Conservation (phyloP, 176 grass and related monocot species). For the Oryza rufipogon region DNA sequence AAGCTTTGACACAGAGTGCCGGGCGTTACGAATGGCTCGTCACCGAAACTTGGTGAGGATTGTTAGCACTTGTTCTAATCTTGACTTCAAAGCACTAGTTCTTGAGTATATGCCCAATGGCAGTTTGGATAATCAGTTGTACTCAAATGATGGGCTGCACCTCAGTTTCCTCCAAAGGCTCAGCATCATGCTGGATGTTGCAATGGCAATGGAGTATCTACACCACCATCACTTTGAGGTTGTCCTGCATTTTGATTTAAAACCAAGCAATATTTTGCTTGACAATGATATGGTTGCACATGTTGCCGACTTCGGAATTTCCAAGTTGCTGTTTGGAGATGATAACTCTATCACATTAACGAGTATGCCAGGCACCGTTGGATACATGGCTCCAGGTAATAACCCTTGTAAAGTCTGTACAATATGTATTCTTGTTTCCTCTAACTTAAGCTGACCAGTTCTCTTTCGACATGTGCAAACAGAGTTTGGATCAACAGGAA, state of each 20-base stretch:
- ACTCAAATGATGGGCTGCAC: constrained; percentile 35
- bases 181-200: constrained; percentile 46
- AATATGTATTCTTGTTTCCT: background rate
- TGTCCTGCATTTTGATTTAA: constrained; percentile 60
- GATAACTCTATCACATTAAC: constrained; percentile 41
- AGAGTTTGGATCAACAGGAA: constrained; percentile 55
- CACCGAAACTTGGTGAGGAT: constrained; percentile 57
- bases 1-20: constrained; percentile 52
- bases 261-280: constrained; percentile 57
- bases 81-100: constrained; percentile 54
- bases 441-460: background rate
- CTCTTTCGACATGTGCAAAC: constrained; percentile 19
- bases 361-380: constrained; percentile 44
- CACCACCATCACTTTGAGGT: constrained; percentile 42
- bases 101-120: constrained; percentile 62
- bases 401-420: background rate
- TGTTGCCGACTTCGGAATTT: constrained; percentile 53
- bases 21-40: constrained; percentile 37
- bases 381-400: constrained; percentile 56
- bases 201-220: constrained; percentile 53
- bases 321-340: constrained; percentile 45
- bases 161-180: constrained; percentile 48
- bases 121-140: constrained; percentile 45
- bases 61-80: constrained; percentile 47
- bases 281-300: constrained; percentile 51